Percentiles rank a stretch among this genome's conserved stretches.
Evolutionary conservation across 2,329 filamentous ascomycete species (phyloP).

Genomic region (Aspergillus fischeri): DNA sequence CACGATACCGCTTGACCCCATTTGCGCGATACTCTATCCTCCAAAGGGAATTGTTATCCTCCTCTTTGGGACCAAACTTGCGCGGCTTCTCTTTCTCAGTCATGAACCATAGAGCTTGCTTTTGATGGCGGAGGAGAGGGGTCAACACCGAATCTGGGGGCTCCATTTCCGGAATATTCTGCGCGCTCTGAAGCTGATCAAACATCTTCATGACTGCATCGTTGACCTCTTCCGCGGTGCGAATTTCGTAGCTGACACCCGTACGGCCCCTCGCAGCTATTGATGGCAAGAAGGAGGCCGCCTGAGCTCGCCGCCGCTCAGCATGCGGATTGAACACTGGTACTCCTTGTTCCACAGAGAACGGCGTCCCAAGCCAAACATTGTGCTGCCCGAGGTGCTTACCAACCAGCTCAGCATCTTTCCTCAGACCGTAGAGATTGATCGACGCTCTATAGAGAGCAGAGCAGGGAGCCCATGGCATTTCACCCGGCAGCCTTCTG

Average conservation of each 20-base stretch:
- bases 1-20: conserved; percentile 64
- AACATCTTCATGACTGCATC: conserved; percentile 84
- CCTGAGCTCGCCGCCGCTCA: conserved; percentile 44
- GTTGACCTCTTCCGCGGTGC: conserved; percentile 81
- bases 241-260: conserved; percentile 39
- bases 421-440: conserved; percentile 73
- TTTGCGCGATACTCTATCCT: conserved; percentile 55
- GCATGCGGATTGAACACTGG: conserved; percentile 74
- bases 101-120: conserved; percentile 87
- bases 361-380: conserved; percentile 63
- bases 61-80: conserved; percentile 55
- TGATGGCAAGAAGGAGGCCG: conserved; percentile 20
- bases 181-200: conserved; percentile 71
- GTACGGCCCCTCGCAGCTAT: conserved; percentile 22
- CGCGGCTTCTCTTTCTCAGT: conserved; percentile 67
- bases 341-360: conserved; percentile 63
- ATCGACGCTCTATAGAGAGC: conserved; percentile 62
- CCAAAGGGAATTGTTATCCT: conserved; percentile 72
- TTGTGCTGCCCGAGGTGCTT: conserved; percentile 62
- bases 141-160: conserved; percentile 60
- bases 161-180: conserved; percentile 71
- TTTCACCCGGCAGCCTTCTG: conserved; percentile 60
- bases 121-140: conserved; percentile 76
- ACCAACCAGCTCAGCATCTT: conserved; percentile 62
- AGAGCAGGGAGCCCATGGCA: conserved; percentile 59